Conservation (phyloP, 805 yeast genomes). For the Grigorovia humatica region DNA sequence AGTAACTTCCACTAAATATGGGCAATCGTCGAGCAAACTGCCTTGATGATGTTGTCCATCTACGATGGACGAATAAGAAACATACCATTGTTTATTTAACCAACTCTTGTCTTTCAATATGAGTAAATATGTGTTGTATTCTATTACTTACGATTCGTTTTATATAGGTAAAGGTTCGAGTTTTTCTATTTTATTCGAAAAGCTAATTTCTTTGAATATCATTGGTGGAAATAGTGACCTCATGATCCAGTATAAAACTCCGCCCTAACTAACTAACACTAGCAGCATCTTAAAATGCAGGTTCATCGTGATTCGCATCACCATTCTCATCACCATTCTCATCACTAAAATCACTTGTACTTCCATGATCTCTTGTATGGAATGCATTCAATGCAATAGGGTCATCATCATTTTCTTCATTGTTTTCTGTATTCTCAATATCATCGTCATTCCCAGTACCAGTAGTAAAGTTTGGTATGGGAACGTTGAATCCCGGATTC, state of each 20-base stretch:
- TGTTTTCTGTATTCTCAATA: background rate
- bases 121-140: background rate
- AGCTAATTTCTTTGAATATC: background rate
- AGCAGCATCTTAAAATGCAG: background rate
- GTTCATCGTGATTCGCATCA: background rate
- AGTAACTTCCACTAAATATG: background rate
- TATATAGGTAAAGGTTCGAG: background rate
- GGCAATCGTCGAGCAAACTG: no score
- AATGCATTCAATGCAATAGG: background rate
- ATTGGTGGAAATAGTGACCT: background rate
- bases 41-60: no score
- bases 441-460: background rate
- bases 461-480: background rate
- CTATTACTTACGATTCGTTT: background rate
- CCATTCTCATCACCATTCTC: background rate
- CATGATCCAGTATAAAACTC: no score
- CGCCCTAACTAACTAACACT: no score
- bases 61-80: no score
- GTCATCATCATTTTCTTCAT: background rate
- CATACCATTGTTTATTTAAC: background rate
- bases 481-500: slow-evolving; percentile 12
- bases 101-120: background rate
- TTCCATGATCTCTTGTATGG: background rate
- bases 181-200: background rate
- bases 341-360: background rate